These are phyloP conservation scores for Acanthamoeba royreba DNA, from an alignment of 208 protist genomes.

Conservation along the genomic window DNA sequence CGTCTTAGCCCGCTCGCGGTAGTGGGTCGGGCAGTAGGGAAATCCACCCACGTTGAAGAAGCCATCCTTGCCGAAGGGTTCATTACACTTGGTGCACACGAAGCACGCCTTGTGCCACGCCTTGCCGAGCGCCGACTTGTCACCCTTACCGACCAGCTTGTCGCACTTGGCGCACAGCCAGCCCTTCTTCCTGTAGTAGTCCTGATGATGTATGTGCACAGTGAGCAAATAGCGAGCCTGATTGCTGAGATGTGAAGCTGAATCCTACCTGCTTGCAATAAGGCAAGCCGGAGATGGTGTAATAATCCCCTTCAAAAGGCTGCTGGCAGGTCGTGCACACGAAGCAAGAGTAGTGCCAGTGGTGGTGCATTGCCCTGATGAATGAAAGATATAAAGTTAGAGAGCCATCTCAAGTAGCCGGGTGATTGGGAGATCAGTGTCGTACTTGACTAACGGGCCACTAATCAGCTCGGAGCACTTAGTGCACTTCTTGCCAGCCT, in stretches of 20 bases:
- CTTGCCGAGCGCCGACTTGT: conserved; percentile 39
- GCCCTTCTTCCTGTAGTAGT: conserved; percentile 46
- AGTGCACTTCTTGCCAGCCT: not conserved
- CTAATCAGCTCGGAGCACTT: not conserved
- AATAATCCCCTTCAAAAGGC: conserved; percentile 43
- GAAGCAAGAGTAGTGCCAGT: conserved; percentile 32
- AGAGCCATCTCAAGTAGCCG: no score
- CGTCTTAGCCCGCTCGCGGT: not conserved
- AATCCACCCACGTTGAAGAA: conserved; percentile 33
- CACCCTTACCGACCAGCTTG: conserved; percentile 23
- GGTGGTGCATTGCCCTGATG: not conserved
- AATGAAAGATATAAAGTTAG: no score
- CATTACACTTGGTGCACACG: conserved; percentile 36
- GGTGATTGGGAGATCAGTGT: no score
- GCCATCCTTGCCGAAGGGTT: conserved; percentile 15
- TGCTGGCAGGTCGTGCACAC: conserved; percentile 7
- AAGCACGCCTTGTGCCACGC: conserved; percentile 43
- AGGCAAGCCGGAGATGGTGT: not conserved
- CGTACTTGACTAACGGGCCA: not conserved
- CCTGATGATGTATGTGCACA: not conserved
- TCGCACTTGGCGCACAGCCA: conserved; percentile 46
- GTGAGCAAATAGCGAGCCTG: not conserved
- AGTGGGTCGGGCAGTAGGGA: conserved; percentile 18
- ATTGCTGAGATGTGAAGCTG: not conserved
- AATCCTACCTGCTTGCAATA: conserved; percentile 23